Conservation (phyloP, 306 rosid species). For the Fragaria nilgerrensis region DNA sequence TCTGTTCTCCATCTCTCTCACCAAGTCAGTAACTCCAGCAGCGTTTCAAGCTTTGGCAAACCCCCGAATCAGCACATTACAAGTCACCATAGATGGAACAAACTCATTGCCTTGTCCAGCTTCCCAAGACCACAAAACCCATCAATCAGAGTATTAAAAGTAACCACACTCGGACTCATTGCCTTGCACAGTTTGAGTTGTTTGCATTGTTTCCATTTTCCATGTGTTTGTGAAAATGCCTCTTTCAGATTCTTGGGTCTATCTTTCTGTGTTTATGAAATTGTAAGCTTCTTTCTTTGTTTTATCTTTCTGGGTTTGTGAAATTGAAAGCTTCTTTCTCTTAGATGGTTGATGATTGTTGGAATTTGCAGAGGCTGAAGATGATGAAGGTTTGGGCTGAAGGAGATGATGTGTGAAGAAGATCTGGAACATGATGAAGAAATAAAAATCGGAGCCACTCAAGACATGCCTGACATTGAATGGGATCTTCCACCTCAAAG, state of each 20-base stretch:
- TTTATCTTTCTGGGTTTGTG: background rate
- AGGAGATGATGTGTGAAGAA: slow-evolving; percentile 43
- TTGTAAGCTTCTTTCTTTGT: background rate
- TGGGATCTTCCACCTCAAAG: no score
- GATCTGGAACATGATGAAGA: slow-evolving; percentile 9
- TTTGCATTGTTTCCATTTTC: background rate
- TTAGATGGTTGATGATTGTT: background rate
- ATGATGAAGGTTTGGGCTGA: slow-evolving; percentile 39
- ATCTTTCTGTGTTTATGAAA: background rate
- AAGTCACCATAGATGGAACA: slow-evolving; percentile 71
- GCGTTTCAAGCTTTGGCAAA: slow-evolving; percentile 47
- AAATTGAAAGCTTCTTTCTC: background rate
- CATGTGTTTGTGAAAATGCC: background rate
- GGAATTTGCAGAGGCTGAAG: slow-evolving; percentile 34
- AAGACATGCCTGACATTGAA: background rate
- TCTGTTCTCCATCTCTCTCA: slow-evolving; percentile 71
- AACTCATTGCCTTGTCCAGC: slow-evolving; percentile 51
- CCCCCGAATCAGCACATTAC: slow-evolving; percentile 59
- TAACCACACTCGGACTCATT: slow-evolving; percentile 46
- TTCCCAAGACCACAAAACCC: slow-evolving; percentile 60
- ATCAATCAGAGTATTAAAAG: slow-evolving; percentile 60
- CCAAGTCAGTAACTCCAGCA: slow-evolving; percentile 39
- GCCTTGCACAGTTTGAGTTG: no score
- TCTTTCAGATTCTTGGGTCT: background rate
- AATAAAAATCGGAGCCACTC: background rate